Evolutionary conservation across 2,329 filamentous ascomycete genomes (phyloP).

Genomic region (Alternaria arborescens): DNA sequence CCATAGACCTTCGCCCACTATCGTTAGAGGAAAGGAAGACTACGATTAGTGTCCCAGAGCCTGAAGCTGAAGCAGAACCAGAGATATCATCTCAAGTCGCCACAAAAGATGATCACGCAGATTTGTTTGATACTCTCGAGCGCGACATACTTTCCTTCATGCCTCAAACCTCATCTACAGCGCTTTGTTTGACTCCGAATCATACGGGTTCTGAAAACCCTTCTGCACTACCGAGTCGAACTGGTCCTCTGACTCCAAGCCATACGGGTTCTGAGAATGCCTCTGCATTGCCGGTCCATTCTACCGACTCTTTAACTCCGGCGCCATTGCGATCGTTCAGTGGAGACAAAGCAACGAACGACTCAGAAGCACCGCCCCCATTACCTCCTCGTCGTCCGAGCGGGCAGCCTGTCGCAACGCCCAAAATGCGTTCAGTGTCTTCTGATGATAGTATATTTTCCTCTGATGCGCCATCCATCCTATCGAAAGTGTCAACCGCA

Average conservation of each 20-base stretch:
- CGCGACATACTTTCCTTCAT: constrained; percentile 28
- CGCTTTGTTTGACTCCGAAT: constrained; percentile 6
- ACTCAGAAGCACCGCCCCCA: constrained; percentile 15
- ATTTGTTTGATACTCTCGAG: constrained; percentile 24
- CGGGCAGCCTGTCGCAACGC: constrained; percentile 11
- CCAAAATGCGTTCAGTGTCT: constrained; percentile 12
- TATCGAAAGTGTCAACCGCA: constrained; percentile 25
- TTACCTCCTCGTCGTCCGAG: constrained; percentile 34
- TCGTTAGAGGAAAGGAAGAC: neutral
- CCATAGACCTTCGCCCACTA: neutral
- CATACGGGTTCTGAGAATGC: neutral
- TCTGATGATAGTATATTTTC: constrained; percentile 23
- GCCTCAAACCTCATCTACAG: constrained; percentile 21
- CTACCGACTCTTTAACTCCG: neutral
- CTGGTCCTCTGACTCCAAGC: neutral
- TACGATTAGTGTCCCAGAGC: neutral
- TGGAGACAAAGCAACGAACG: neutral
- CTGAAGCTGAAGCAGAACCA: constrained; percentile 2
- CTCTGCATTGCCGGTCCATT: neutral
- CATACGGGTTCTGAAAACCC: neutral
- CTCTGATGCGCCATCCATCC: constrained; percentile 12
- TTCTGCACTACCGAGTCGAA: neutral
- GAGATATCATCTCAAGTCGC: neutral
- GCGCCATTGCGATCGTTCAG: constrained; percentile 20
- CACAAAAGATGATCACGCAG: constrained; percentile 8